A percentile compares a stretch with the other conserved stretches of the same genome.
Evolutionary conservation across 129 eudicot species (phyloP).

Genomic region (Flaveria ramosissima): DNA sequence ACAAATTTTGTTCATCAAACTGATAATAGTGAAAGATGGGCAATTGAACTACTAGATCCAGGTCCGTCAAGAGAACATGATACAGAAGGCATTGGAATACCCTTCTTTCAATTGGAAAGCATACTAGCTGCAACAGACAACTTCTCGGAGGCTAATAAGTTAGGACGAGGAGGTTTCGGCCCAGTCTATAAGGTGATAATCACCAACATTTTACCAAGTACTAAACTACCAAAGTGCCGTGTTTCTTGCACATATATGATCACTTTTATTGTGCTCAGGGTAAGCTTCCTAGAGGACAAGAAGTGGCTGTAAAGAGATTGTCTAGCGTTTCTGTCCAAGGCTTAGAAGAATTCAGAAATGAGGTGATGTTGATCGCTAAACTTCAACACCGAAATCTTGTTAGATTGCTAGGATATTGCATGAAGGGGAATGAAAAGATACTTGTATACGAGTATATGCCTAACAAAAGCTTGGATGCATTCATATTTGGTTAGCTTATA

Average conservation of each 20-base stretch:
- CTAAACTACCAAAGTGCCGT: not conserved
- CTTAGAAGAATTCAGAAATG: constrained; percentile 46
- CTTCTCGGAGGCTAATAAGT: constrained; percentile 44
- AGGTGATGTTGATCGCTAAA: constrained; percentile 47
- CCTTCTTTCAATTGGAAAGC: constrained; percentile 37
- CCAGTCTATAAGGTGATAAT: constrained; percentile 47
- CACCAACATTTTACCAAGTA: not conserved
- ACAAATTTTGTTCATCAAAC: constrained; percentile 8
- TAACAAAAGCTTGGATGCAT: constrained; percentile 49
- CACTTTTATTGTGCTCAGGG: constrained; percentile 28
- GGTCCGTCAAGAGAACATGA: constrained; percentile 34
- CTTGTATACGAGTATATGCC: constrained; percentile 53
- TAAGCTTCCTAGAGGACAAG: constrained; percentile 34
- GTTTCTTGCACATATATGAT: not conserved
- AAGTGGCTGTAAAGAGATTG: constrained; percentile 53
- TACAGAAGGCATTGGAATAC: constrained; percentile 39
- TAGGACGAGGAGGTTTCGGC: constrained; percentile 61
- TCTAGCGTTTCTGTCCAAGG: constrained; percentile 46
- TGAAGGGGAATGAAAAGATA: constrained; percentile 45
- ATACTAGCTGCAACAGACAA: constrained; percentile 45
- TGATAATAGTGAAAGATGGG: constrained; percentile 14
- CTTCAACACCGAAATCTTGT: constrained; percentile 61
- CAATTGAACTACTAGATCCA: constrained; percentile 26
- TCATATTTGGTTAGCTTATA: constrained; percentile 49
- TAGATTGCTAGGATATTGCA: constrained; percentile 52